phyloP scores from a whole-genome alignment of 2,329 filamentous ascomycete species.

The Elsinoe ampelina region DNA sequence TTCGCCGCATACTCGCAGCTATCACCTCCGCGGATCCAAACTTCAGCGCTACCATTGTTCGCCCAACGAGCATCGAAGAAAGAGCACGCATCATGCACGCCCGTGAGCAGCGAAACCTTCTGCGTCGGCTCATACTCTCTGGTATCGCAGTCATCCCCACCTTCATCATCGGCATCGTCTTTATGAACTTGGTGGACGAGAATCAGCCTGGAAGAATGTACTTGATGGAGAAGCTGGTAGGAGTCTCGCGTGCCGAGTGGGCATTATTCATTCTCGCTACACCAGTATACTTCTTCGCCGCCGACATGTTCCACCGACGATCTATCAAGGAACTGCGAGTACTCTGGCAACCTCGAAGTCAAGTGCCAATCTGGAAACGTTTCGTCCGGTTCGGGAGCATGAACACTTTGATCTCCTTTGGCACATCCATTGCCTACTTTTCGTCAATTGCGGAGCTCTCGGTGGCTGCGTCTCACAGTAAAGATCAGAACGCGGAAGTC shows the following conservation, averaged over 20 bases:
- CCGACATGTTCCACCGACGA: constrained; percentile 73
- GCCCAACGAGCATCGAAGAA: constrained; percentile 76
- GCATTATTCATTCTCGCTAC: constrained; percentile 73
- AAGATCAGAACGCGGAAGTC: constrained; percentile 22
- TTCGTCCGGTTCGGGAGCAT: constrained; percentile 95
- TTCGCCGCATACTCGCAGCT: constrained; percentile 61
- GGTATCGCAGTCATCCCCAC: constrained; percentile 66
- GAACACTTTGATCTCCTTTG: constrained; percentile 86
- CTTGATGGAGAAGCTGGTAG: constrained; percentile 52
- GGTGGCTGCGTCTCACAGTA: constrained; percentile 38
- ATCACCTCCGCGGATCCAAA: constrained; percentile 58
- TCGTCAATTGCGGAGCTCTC: constrained; percentile 70
- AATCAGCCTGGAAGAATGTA: constrained; percentile 51
- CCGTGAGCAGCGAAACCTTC: constrained; percentile 58
- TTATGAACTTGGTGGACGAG: constrained; percentile 69
- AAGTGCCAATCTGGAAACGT: constrained; percentile 60
- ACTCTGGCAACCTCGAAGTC: constrained; percentile 69
- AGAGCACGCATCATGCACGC: constrained; percentile 63
- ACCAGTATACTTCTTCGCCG: constrained; percentile 76
- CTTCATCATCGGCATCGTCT: constrained; percentile 79
- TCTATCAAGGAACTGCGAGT: constrained; percentile 69
- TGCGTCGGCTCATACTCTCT: constrained; percentile 62
- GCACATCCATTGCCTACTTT: constrained; percentile 79
- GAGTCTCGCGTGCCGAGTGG: constrained; percentile 66
- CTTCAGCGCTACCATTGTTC: constrained; percentile 62